These are phyloP conservation scores for Lactifluus echinatus DNA, from an alignment of 768 basidiomycete genomes.

Conservation along the genomic window DNA sequence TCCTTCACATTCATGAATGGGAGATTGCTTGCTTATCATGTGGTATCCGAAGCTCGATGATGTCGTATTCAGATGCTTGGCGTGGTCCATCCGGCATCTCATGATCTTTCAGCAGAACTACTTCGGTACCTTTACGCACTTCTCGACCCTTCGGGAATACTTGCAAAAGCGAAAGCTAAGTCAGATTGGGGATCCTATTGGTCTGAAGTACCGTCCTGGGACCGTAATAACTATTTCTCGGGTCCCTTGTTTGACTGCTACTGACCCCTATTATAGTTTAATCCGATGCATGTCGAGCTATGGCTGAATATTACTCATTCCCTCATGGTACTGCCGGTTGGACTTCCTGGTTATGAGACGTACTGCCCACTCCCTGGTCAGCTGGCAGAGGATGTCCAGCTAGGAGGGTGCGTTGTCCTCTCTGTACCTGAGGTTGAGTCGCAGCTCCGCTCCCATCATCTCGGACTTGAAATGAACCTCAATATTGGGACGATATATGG, in stretches of 20 bases:
- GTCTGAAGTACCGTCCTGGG: conserved; percentile 69
- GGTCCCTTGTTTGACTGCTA: background rate
- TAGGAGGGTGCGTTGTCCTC: conserved; percentile 50
- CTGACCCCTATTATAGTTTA: conserved; percentile 42
- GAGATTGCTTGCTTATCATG: background rate
- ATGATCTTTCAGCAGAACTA: conserved; percentile 92
- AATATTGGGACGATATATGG: conserved; percentile 59
- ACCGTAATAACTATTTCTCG: conserved; percentile 40
- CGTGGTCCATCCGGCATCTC: conserved; percentile 84
- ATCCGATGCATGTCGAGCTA: conserved; percentile 72
- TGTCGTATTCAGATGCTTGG: conserved; percentile 59
- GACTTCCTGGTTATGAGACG: conserved; percentile 53
- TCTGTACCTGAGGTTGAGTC: conserved; percentile 62
- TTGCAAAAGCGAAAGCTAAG: conserved; percentile 54
- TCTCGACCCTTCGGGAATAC: conserved; percentile 82
- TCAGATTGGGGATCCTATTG: conserved; percentile 73
- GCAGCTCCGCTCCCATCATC: conserved; percentile 73
- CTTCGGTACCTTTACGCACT: conserved; percentile 89
- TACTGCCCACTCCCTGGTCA: conserved; percentile 23
- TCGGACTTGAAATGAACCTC: conserved; percentile 37
- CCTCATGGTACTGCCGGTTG: conserved; percentile 55
- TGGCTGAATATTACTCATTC: conserved; percentile 43
- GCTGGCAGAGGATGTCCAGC: conserved; percentile 27
- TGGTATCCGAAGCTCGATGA: conserved; percentile 36
- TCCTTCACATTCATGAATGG: background rate